These are phyloP conservation scores for Dioscorea cayenensis DNA, from an alignment of 116 monocot species.

Conservation along the genomic window DNA sequence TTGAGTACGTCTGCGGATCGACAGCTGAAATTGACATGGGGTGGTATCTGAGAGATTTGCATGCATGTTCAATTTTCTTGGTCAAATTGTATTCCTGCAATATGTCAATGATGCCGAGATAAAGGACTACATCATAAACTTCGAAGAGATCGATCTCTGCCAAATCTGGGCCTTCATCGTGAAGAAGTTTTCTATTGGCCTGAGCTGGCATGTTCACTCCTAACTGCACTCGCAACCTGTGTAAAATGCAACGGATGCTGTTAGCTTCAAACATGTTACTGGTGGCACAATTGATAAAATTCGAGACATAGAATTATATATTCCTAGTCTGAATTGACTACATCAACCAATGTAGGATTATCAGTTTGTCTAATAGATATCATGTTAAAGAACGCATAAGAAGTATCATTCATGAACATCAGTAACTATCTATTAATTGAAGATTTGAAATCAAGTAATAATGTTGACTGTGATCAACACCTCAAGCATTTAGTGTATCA, in stretches of 20 bases:
- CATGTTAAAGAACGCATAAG: too few relatives aligned
- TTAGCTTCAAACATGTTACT: too few relatives aligned
- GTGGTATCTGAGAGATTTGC: constrained; percentile 75
- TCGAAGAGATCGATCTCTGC: constrained; percentile 37
- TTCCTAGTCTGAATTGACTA: too few relatives aligned
- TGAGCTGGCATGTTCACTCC: constrained; percentile 98
- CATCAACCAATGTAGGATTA: too few relatives aligned
- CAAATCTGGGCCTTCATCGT: constrained; percentile 21
- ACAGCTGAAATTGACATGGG: constrained; percentile 84
- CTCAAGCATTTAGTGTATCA: too few relatives aligned
- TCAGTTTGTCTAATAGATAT: too few relatives aligned
- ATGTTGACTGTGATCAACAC: too few relatives aligned
- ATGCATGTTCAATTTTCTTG: constrained; percentile 75
- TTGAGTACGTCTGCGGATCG: constrained; percentile 70
- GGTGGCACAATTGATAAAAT: too few relatives aligned
- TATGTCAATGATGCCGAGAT: constrained; percentile 96
- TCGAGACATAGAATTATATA: too few relatives aligned
- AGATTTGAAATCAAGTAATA: too few relatives aligned
- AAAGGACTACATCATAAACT: constrained; percentile 85
- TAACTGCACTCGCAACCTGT: constrained; percentile 79
- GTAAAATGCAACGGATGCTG: not conserved
- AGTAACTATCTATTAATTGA: too few relatives aligned
- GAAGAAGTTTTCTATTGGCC: constrained; percentile 47
- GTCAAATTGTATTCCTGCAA: constrained; percentile 85
- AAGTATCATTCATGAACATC: too few relatives aligned